Conservation (phyloP, 2,329 filamentous ascomycete genomes). For the Torrubiella hemipterigena region DNA sequence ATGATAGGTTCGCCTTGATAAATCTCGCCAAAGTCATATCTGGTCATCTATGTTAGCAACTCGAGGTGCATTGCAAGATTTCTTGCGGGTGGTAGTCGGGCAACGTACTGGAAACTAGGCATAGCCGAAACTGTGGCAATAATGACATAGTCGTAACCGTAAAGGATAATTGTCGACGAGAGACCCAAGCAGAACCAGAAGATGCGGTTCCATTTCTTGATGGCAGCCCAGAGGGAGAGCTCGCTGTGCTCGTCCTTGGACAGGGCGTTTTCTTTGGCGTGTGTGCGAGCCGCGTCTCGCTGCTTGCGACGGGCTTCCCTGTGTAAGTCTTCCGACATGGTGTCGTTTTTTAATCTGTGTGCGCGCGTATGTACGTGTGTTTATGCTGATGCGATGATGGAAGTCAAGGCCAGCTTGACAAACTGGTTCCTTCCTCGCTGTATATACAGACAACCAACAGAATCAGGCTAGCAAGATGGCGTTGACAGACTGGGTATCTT, state of each 20-base stretch:
- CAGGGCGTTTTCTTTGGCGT: no score
- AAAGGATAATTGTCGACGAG: slow-evolving; percentile 14
- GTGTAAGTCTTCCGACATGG: no score
- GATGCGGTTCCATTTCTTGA: slow-evolving; percentile 13
- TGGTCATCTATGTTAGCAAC: slow-evolving; percentile 2
- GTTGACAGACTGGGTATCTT: no score
- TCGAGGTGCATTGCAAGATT: background rate
- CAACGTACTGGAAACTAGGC: slow-evolving; percentile 15
- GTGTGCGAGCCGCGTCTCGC: no score
- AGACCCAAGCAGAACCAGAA: slow-evolving; percentile 13
- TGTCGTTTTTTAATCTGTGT: no score
- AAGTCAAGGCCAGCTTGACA: no score
- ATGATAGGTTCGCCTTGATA: slow-evolving; percentile 20
- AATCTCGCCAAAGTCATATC: slow-evolving; percentile 20
- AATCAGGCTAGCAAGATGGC: no score
- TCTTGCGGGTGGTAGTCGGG: background rate
- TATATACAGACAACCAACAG: no score
- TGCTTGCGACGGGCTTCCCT: no score
- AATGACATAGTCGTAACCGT: slow-evolving; percentile 17
- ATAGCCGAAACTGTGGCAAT: slow-evolving; percentile 19
- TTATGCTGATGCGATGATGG: no score
- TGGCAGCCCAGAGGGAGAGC: slow-evolving; percentile 10
- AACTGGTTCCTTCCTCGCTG: no score
- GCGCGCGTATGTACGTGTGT: no score
- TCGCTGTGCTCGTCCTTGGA: slow-evolving; percentile 4